phyloP scores from a whole-genome alignment of 169 alveolate genomes.

The Toxoplasma gondii region DNA sequence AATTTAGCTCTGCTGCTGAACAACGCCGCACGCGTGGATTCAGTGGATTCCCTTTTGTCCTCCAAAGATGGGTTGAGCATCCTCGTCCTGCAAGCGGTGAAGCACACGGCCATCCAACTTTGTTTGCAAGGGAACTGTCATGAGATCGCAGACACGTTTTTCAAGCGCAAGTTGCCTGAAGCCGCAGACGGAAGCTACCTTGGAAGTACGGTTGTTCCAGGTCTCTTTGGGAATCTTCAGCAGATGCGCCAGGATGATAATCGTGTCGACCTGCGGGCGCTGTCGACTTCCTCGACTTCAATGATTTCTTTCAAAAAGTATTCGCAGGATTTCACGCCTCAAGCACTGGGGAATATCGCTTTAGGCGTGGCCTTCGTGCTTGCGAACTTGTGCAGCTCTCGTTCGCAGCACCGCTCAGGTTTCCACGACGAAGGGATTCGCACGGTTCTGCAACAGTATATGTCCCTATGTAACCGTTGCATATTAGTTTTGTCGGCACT shows the following conservation, averaged over 20 bases:
- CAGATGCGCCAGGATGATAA: no score
- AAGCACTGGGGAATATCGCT: not conserved
- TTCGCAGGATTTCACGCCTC: not conserved
- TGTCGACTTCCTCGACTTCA: not conserved
- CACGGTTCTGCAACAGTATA: not conserved
- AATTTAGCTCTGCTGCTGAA: not conserved
- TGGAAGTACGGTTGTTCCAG: no score
- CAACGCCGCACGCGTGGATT: constrained; percentile 30
- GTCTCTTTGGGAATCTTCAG: no score
- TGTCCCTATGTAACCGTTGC: not conserved
- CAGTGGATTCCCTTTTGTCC: not conserved
- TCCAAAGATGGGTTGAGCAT: not conserved
- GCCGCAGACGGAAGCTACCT: no score
- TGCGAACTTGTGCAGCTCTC: not conserved
- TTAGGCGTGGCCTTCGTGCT: not conserved
- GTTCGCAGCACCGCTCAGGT: not conserved
- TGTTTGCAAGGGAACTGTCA: not conserved
- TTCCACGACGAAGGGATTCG: not conserved
- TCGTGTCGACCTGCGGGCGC: no score
- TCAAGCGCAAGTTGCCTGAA: no score
- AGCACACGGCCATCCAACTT: not conserved
- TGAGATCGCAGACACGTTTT: not conserved
- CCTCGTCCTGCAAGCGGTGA: not conserved
- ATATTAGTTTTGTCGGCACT: not conserved
- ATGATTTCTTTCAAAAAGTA: not conserved